Conservation (phyloP, 148 eudicot genomes). For the Vaccinium vitisidaea region DNA sequence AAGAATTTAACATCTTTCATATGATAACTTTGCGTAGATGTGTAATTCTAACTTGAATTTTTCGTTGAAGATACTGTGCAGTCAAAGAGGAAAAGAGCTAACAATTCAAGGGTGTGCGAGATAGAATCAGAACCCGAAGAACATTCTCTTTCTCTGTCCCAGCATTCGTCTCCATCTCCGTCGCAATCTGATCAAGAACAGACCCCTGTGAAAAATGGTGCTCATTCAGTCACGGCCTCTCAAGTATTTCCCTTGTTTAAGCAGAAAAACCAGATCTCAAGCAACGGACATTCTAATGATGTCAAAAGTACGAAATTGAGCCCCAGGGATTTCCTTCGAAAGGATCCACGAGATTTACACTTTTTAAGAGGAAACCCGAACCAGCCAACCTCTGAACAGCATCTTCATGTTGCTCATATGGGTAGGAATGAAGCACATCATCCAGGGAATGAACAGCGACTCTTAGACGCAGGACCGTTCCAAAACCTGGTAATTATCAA, state of each 20-base stretch:
- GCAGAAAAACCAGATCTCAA: conserved; percentile 31
- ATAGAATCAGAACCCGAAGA: conserved; percentile 64
- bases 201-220: conserved; percentile 33
- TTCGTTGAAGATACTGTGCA: conserved; percentile 33
- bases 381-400: conserved; percentile 18
- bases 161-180: conserved; percentile 78
- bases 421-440: conserved; percentile 22
- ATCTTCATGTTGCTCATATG: conserved; percentile 18
- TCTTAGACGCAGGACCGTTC: conserved; percentile 21
- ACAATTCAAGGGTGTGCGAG: conserved; percentile 41
- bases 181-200: conserved; percentile 85
- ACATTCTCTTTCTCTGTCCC: conserved; percentile 70
- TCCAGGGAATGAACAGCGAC: conserved; percentile 16
- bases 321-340: conserved; percentile 13
- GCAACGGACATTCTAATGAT: conserved; percentile 16
- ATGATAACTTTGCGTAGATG: background rate
- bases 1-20: background rate
- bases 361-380: conserved; percentile 20
- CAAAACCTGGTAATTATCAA: conserved; percentile 44
- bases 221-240: conserved; percentile 21
- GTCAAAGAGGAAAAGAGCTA: conserved; percentile 52
- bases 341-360: conserved; percentile 23
- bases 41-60: background rate
- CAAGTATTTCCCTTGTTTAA: conserved; percentile 38
- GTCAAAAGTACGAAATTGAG: conserved; percentile 15